These are phyloP conservation scores for Cercophora samala DNA, from an alignment of 495 filamentous ascomycete genomes.

Conservation along the genomic window DNA sequence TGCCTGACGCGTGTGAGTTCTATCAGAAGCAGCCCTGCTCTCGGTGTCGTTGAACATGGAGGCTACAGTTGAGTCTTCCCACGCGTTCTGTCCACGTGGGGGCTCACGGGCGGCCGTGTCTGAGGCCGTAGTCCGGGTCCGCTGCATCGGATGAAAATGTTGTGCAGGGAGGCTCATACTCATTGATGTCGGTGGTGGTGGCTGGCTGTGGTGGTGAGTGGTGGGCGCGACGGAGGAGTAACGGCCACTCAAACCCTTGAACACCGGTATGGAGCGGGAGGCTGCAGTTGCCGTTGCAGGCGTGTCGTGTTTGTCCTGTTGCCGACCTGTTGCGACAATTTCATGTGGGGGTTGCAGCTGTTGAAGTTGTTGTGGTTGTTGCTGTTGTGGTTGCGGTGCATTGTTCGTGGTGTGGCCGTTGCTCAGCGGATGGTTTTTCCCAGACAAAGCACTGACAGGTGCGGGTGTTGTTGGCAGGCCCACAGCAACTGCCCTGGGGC, in stretches of 20 bases:
- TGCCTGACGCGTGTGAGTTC: slow-evolving; percentile 26
- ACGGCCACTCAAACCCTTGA: slow-evolving; percentile 19
- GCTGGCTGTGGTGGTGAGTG: slow-evolving; percentile 10
- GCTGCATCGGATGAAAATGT: slow-evolving; percentile 30
- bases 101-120: slow-evolving; percentile 27
- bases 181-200: slow-evolving; percentile 23
- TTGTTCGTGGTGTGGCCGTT: slow-evolving; percentile 12
- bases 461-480: slow-evolving; percentile 28
- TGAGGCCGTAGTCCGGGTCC: slow-evolving; percentile 30
- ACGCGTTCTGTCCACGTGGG: slow-evolving; percentile 29
- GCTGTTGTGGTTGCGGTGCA: slow-evolving; percentile 11
- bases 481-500: slow-evolving; percentile 24
- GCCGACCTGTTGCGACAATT: slow-evolving; percentile 22
- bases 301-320: slow-evolving; percentile 12
- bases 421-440: slow-evolving; percentile 3
- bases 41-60: slow-evolving; percentile 37
- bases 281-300: slow-evolving; percentile 19
- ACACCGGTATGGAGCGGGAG: slow-evolving; percentile 26
- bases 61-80: slow-evolving; percentile 39
- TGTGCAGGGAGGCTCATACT: slow-evolving; percentile 18
- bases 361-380: slow-evolving; percentile 11
- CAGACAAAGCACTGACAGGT: slow-evolving; percentile 9
- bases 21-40: slow-evolving; percentile 31
- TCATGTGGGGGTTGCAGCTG: slow-evolving; percentile 32
- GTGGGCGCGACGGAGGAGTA: background rate